These are phyloP conservation scores for Bidens hawaiensis DNA, from an alignment of 140 eudicot species.

Conservation along the genomic window DNA sequence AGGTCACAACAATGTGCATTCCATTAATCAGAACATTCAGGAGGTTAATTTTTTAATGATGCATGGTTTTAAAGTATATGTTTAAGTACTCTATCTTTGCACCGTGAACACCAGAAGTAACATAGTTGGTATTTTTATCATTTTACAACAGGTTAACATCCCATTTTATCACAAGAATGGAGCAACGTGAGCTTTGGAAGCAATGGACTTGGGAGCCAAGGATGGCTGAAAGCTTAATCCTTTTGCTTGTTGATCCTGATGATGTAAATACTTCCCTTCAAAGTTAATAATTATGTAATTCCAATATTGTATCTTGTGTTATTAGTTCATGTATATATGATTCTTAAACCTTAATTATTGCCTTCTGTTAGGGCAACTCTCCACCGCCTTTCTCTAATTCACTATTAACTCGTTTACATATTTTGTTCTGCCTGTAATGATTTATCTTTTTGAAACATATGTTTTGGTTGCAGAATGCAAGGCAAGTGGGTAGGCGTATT, in stretches of 20 bases:
- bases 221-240: slow-evolving; percentile 88
- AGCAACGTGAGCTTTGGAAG: slow-evolving; percentile 64
- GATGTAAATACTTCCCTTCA: slow-evolving; percentile 54
- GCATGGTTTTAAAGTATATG: background rate
- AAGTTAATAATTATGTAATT: slow-evolving; percentile 12
- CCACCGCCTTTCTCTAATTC: background rate
- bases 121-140: slow-evolving; percentile 4
- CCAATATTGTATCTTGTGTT: background rate
- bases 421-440: slow-evolving; percentile 7
- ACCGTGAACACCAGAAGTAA: slow-evolving; percentile 5
- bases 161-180: slow-evolving; percentile 60
- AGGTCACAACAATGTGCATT: slow-evolving; percentile 54
- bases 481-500: slow-evolving; percentile 80
- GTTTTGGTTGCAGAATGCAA: slow-evolving; percentile 58
- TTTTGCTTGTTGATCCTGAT: slow-evolving; percentile 86
- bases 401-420: background rate
- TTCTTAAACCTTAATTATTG: slow-evolving; percentile 5
- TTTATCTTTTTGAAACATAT: slow-evolving; percentile 3
- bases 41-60: slow-evolving; percentile 45
- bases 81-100: background rate
- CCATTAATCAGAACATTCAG: slow-evolving; percentile 69
- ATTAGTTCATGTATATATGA: background rate
- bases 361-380: background rate
- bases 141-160: slow-evolving; percentile 54
- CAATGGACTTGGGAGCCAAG: slow-evolving; percentile 97